Percentiles rank a stretch among this genome's conserved stretches.
These are phyloP conservation scores for Xerocomellus intermedius DNA, from an alignment of 768 basidiomycete species.

Conservation along the genomic window DNA sequence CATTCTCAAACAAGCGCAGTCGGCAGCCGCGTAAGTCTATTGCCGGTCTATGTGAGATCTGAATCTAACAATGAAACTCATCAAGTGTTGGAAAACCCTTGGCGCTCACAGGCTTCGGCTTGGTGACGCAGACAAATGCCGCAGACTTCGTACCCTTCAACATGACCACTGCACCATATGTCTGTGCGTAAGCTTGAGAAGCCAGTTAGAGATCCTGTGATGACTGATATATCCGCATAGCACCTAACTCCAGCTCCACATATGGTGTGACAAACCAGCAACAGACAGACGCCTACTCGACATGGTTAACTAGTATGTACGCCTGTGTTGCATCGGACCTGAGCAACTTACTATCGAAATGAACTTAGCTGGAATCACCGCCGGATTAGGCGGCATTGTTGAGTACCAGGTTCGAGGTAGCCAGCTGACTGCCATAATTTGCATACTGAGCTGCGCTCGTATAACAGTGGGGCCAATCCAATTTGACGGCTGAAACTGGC, in stretches of 20 bases:
- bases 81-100: slow-evolving; percentile 55
- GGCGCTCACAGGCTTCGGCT: slow-evolving; percentile 54
- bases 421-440: not conserved
- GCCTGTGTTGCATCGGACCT: not conserved
- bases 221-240: slow-evolving; percentile 10
- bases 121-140: slow-evolving; percentile 56
- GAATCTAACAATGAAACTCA: slow-evolving; percentile 3
- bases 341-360: slow-evolving; percentile 3
- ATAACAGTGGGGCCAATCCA: slow-evolving; percentile 53
- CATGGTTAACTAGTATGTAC: slow-evolving; percentile 51
- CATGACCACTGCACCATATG: slow-evolving; percentile 41
- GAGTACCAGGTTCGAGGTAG: slow-evolving; percentile 31
- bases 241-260: slow-evolving; percentile 27
- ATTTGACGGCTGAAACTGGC: slow-evolving; percentile 46
- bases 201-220: not conserved
- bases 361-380: slow-evolving; percentile 38
- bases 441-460: slow-evolving; percentile 10
- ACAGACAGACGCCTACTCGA: slow-evolving; percentile 50
- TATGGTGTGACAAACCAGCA: slow-evolving; percentile 54
- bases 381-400: slow-evolving; percentile 31
- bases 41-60: not conserved
- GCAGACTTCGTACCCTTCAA: slow-evolving; percentile 65
- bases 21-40: slow-evolving; percentile 42
- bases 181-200: slow-evolving; percentile 19
- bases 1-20: slow-evolving; percentile 50